Evolutionary conservation across 2,329 filamentous ascomycete species (phyloP), one percentile per base, ranked within the genome.

Genomic region (Colletotrichum brevisporum): DNA sequence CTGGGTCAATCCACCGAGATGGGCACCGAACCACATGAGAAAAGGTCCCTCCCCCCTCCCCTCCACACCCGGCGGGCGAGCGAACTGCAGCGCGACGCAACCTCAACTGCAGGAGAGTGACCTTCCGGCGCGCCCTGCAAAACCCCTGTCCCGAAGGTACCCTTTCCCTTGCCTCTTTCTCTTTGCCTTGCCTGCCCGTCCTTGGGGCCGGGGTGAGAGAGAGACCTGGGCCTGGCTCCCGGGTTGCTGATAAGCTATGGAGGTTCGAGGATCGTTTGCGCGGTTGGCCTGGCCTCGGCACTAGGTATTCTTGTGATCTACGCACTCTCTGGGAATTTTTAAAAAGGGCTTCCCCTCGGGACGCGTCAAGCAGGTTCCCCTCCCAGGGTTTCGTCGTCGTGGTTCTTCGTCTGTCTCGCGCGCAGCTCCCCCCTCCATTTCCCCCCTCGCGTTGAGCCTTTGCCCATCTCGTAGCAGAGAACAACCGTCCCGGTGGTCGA

Each of bases 191-290:
- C 48, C 50, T 54, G 59, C 59, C 50, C 50, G 50, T 16, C 31
- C 48, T 24, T 24, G 26, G 50, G 27, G 21, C 48, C 9, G 8
- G 48, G 31, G 31, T 24, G 31, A 10, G 31, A 36, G 31, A 24
- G 31, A 36, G 31, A 24, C 41, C 26, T 47, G 41, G 54, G 8
- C 52, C 61, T 64, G 52, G 52, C 61, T 51, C 43, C 56, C 60
- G 62, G 63, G 60, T 61, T 67, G 63, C 70, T 71, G 69, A 71
- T 72, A 72, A 72, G 71, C 66, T 63, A 52, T 52, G 31, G 31
- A 36, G 8, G 58, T 61, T 61, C 45, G 58, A 71, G 58, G 53
- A 54, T 50, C 63, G n/a, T 57, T 53, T 60, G 55, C 43, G 51
- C 48, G 51, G 31, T 55, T 41, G 52, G 50, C 51, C 55, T 60